Percentiles rank a stretch among this genome's conserved stretches.
Conservation (phyloP, 2,329 filamentous ascomycete genomes). For the Ascochyta fabae region DNA sequence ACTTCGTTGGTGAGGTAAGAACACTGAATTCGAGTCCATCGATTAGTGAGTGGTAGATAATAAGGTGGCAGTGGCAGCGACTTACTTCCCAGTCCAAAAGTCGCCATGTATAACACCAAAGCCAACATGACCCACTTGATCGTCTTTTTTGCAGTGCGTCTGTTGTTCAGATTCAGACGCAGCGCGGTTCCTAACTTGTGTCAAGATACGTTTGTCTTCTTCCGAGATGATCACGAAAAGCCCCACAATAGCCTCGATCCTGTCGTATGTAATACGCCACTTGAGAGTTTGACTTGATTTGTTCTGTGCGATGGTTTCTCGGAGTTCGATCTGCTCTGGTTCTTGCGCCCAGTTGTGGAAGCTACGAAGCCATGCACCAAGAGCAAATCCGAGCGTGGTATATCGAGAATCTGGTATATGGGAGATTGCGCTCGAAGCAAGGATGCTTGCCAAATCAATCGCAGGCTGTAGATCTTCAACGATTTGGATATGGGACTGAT, state of each 20-base stretch:
- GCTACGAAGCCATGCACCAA: background rate
- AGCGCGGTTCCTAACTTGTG: background rate
- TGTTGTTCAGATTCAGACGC: background rate
- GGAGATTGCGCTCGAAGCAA: background rate
- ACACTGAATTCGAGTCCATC: background rate
- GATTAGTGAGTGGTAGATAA: no score
- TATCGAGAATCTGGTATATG: background rate
- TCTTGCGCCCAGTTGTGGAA: background rate
- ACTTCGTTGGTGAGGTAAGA: background rate
- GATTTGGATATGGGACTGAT: background rate
- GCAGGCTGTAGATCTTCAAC: slow-evolving; percentile 3
- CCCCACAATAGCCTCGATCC: background rate
- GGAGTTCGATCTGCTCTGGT: background rate
- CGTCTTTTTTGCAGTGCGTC: background rate
- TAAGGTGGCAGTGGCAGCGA: background rate
- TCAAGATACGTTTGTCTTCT: background rate
- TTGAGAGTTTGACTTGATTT: background rate
- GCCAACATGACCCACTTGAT: no score
- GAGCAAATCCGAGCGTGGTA: background rate
- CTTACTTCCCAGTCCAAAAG: slow-evolving; percentile 6
- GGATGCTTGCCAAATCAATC: background rate
- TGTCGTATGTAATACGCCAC: background rate
- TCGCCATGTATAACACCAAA: slow-evolving; percentile 1
- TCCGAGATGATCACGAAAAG: background rate
- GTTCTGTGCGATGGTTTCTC: background rate